These are phyloP conservation scores for Vickermania ingenoplastis DNA, from an alignment of 208 protist species.

Conservation along the genomic window DNA sequence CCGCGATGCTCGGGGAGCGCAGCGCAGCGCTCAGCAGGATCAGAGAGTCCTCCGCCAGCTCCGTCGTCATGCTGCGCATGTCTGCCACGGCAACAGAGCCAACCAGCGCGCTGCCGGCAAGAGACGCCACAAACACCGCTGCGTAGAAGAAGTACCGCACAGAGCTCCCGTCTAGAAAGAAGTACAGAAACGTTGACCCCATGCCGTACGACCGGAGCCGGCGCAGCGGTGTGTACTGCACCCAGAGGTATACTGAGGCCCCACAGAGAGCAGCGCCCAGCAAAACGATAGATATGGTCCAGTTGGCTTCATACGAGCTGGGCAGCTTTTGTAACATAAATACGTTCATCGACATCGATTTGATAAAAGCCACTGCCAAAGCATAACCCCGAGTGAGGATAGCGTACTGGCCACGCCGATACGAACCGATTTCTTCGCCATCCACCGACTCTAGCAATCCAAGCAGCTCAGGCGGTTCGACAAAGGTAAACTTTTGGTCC, in stretches of 20 bases:
- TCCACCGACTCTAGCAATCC: not conserved
- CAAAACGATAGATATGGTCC: not conserved
- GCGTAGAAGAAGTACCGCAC: not conserved
- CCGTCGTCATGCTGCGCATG: not conserved
- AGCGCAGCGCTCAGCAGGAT: not conserved
- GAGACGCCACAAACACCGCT: not conserved
- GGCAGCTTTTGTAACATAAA: not conserved
- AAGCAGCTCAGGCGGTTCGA: not conserved
- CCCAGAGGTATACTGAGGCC: not conserved
- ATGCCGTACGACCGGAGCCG: not conserved
- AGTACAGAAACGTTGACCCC: not conserved
- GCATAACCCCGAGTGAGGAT: not conserved
- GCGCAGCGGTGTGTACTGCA: not conserved
- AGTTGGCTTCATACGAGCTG: not conserved
- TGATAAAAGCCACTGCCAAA: not conserved
- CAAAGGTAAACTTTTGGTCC: not conserved
- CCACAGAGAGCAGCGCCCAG: not conserved
- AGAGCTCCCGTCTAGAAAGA: not conserved
- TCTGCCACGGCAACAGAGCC: not conserved
- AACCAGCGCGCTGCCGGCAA: not conserved
- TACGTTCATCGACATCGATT: not conserved
- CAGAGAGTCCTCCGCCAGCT: not conserved
- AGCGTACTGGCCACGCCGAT: not conserved
- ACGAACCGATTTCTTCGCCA: not conserved
- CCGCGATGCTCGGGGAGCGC: not conserved